Conservation (phyloP, 1,139 yeast species). For the Yamadazyma blattariae region DNA sequence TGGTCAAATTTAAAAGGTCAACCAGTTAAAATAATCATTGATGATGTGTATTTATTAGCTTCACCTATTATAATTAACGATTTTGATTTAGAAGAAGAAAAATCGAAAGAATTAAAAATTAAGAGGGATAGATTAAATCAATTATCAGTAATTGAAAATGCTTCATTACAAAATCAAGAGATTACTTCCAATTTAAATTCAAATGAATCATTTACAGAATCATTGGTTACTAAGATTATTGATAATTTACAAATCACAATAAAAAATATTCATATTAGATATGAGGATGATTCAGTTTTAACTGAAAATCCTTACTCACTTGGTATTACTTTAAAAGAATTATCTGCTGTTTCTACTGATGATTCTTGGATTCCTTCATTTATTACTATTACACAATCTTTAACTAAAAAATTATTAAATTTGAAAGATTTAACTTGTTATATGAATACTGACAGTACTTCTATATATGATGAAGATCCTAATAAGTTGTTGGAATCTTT, state of each 20-base stretch:
- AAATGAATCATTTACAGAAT: conserved; percentile 82
- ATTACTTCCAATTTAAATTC: conserved; percentile 44
- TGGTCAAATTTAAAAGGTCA: conserved; percentile 94
- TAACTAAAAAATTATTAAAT: conserved; percentile 76
- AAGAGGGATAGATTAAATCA: conserved; percentile 69
- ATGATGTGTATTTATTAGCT: conserved; percentile 82
- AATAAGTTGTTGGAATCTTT: conserved; percentile 45
- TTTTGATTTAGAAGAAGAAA: conserved; percentile 66
- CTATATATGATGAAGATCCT: conserved; percentile 46
- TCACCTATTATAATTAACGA: conserved; percentile 58
- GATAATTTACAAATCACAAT: conserved; percentile 94
- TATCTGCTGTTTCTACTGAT: conserved; percentile 91
- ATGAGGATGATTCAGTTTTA: conserved; percentile 74
- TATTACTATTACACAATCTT: conserved; percentile 63
- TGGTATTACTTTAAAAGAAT: conserved; percentile 79
- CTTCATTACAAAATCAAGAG: conserved; percentile 38
- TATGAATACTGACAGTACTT: conserved; percentile 71
- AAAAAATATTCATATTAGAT: conserved; percentile 85
- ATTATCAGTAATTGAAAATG: conserved; percentile 57
- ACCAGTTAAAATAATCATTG: conserved; percentile 88
- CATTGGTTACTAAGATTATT: conserved; percentile 81
- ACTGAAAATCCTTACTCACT: conserved; percentile 75
- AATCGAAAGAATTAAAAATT: conserved; percentile 57
- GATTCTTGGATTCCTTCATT: conserved; percentile 83
- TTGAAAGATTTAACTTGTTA: conserved; percentile 75